Base-by-base conservation (phyloP, 2,329 filamentous ascomycete species). In the Beauveria australis region DNA sequence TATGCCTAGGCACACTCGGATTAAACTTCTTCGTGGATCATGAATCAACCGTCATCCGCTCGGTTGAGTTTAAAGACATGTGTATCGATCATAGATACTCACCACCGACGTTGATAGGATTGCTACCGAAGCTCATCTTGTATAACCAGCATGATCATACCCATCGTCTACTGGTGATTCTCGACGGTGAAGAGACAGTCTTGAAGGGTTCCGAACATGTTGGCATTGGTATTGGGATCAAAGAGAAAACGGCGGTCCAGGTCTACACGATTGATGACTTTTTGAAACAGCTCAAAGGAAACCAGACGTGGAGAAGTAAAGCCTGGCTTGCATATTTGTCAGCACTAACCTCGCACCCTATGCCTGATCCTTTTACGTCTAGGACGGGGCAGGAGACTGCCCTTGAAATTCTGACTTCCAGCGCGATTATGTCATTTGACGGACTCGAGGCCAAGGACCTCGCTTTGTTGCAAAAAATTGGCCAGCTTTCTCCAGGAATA, bases 321-420 rank as follows among this genome's bases (percentile, higher is more conserved):
- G 71, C 87, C 0, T 74, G 77, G 26, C 70, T 83, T 0, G 72
- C 71, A 5, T 78, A 79, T 30, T 68, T 86, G 0, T 81, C 86
- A 64, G 81, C 78, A 0, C 56, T 83, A 0, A 85, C 82, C 0
- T 80, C 81, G 0, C 73, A 75, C 48, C 79, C 73, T 43, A 66
- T 83, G 0, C 76, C 78, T 0, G 82, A 85, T 63, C 69, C 69
- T 0, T 68, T 84, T 0, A 84, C 79, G 0, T 54, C 64, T 0
- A 67, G 70, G 3, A 85, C 81, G 0, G 83, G 83, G 0, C 82
- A 80, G 0, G 82, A 86, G 65, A 69, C 79, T 37, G 79, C 81
- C 0, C 64, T 85, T 0, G 63, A 66, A 0, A 79, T 82, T 1
- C 66, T 86, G 1, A 58, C 58, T 1, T 80, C 78, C 0, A 79